Base-by-base conservation (phyloP, 1,284 basidiomycete species). In the Trichosporon sp. region DNA sequence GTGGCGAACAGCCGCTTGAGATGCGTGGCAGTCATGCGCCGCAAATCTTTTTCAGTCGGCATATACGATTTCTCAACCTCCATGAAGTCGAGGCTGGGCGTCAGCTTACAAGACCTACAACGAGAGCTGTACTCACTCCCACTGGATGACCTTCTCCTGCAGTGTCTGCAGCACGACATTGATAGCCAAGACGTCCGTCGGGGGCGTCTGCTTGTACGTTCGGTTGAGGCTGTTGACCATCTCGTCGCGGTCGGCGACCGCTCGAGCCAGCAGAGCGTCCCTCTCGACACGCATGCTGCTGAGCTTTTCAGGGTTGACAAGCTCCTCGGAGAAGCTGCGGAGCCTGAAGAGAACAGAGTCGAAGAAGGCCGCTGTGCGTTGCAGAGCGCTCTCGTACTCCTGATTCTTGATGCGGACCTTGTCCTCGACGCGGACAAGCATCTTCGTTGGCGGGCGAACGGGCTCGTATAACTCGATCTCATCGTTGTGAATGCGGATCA, bases 61-160 rank as follows among this genome's bases (percentile, higher is more conserved):
- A 82, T 75, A 67, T 81, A 82, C 4, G 73, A 66, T 68, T 81
- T 82, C 63, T 83, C 82, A n/a, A 65, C 86, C 85, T 64, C 88
- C 81, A 61, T 85, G 74, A 76, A 87, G 82, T 67, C 78, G 36
- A 71, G 65, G 44, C 77, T 78, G 49, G 9, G 23, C 3, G 29
- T 66, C 56, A 67, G 65, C 60, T 16, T 21, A n/a, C 33, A 7
- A 14, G 36, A 16, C 16, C 49, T 27, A 13, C 27, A n/a, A 33
- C 9, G 29, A 13, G 23, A 46, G 1, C 7, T 37, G 58, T 74
- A 81, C 82, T 73, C 74, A 83, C 67, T 84, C 94, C 92, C 95
- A 98, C 46, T 90, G 90, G n/a, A 97, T 92, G 59, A 96, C 93
- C 78, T 90, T 91, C 74, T 96, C 92, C 80, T 97, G 95, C 46